phyloP scores from a whole-genome alignment of 257 asterid genomes.

The Thymus quinquecostatus region DNA sequence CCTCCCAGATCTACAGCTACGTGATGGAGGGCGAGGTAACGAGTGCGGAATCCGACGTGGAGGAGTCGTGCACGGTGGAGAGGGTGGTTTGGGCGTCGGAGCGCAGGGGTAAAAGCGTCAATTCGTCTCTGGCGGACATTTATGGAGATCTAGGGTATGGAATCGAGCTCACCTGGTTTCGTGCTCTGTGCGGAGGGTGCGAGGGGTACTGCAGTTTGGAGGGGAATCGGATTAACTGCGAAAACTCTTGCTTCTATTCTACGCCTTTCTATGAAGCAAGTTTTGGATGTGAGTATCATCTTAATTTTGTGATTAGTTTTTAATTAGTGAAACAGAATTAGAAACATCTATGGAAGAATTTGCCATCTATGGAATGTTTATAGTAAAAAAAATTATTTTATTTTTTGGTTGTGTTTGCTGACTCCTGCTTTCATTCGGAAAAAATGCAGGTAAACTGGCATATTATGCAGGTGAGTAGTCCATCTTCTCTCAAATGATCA shows the following conservation, averaged over 20 bases:
- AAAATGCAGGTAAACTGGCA: too few species aligned
- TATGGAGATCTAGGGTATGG: slow-evolving; percentile 47
- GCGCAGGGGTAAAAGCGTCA: slow-evolving; percentile 20
- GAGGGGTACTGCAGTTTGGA: slow-evolving; percentile 47
- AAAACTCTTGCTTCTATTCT: slow-evolving; percentile 40
- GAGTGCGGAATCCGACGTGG: slow-evolving; percentile 30
- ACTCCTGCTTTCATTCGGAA: too few species aligned
- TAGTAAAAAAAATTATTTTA: too few species aligned
- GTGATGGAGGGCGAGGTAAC: slow-evolving; percentile 24
- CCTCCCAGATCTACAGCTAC: slow-evolving; percentile 40
- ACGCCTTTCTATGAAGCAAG: slow-evolving; percentile 31
- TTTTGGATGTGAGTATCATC: slow-evolving; percentile 38
- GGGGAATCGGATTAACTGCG: slow-evolving; percentile 40
- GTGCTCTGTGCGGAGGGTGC: slow-evolving; percentile 47
- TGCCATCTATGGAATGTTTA: too few species aligned
- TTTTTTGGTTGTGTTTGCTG: too few species aligned
- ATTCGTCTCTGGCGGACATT: slow-evolving; percentile 38
- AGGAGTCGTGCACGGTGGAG: slow-evolving; percentile 44
- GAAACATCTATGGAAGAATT: too few species aligned
- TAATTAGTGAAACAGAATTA: too few species aligned
- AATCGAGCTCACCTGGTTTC: slow-evolving; percentile 48
- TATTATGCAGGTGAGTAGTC: too few species aligned
- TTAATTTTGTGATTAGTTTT: too few species aligned
- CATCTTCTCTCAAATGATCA: too few species aligned
- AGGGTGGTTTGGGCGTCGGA: slow-evolving; percentile 31